Evolutionary conservation across 371 early-diverging fungal species (phyloP).

Genomic region (Mortierella sp.): DNA sequence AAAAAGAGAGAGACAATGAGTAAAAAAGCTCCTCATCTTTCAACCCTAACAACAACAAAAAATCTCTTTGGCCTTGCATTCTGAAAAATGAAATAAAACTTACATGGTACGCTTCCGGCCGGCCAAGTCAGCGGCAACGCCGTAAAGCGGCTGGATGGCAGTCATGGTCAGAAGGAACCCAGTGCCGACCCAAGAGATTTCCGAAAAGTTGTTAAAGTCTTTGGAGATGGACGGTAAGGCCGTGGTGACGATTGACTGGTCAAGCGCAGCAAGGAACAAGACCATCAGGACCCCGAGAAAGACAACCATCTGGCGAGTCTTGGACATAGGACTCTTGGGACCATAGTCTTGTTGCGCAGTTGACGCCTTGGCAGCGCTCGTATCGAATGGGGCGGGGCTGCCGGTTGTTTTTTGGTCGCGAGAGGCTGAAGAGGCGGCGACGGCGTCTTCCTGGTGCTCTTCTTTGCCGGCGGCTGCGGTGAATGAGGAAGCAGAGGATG

Average conservation of each 20-base stretch:
- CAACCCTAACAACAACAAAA: not conserved
- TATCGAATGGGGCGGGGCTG: not conserved
- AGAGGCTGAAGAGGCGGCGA: not conserved
- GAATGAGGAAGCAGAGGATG: not conserved
- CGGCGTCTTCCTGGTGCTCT: not conserved
- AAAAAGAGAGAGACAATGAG: conserved; percentile 12
- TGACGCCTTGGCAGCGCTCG: not conserved
- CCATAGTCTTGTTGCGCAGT: conserved; percentile 19
- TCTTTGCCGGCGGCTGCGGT: not conserved
- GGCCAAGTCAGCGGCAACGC: conserved; percentile 69
- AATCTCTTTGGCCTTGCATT: conserved; percentile 56
- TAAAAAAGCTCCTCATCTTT: not conserved
- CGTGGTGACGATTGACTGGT: conserved; percentile 79
- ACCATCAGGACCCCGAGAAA: conserved; percentile 57
- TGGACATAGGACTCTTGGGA: conserved; percentile 13
- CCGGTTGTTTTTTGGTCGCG: not conserved
- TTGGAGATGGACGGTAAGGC: conserved; percentile 77
- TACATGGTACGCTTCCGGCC: conserved; percentile 54
- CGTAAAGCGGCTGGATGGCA: conserved; percentile 52
- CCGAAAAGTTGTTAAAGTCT: conserved; percentile 69
- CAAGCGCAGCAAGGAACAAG: conserved; percentile 71
- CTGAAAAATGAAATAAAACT: not conserved
- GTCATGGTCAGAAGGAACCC: conserved; percentile 63
- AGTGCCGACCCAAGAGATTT: conserved; percentile 68
- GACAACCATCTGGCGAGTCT: conserved; percentile 10